Evolutionary conservation across 495 filamentous ascomycete species (phyloP), one percentile per base, ranked within the genome.

Genomic region (Podospora appendiculata): DNA sequence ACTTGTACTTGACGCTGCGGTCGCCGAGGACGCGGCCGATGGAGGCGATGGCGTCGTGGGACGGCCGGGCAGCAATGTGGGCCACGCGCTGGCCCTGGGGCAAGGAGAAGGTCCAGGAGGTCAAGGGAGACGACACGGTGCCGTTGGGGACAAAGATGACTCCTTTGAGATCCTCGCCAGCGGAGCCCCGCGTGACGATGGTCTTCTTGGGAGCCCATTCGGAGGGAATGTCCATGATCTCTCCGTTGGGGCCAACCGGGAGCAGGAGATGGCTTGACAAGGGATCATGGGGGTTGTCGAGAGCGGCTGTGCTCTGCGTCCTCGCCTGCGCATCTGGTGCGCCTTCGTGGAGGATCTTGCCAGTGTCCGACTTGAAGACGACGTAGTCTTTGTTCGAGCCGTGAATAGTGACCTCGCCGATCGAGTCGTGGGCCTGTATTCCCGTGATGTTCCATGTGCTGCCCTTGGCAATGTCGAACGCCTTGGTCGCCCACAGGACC

Each of bases 1-100:
- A 96, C 72, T 99, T 99, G 80, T 97, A 99, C 53, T 95, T 77
- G 40, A 99, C 93, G 1, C 84, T 86, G 16, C 93, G 84, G 60
- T 97, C 84, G 47, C 89, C 90, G 34, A 97, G 80, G 16, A 95
- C 93, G 53, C 88, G 86, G 43, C 94, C 93, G 51, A 99, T 96
- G 0, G 93, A 96, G 9, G 94, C 92, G 41, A 96, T 84, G 4
- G 89, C 89, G 54, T 97, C 92, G 57, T 93, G 85, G 7, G 76
- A 58, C 12, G 89, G 84, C 33, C 88, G 78, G 25, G 83, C 69
- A 12, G 80, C 83, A 32, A 91, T 76, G 35, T 74, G 70, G 39
- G 83, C 70, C 47, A 96, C 81, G 52, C 72, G 75, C 68, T 96
- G 81, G 44, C 82, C 81, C 0, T 73, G 51, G 2, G 79, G 76